Base-by-base conservation (phyloP, 768 basidiomycete species). In the Goffeauzyma gilvescens region DNA sequence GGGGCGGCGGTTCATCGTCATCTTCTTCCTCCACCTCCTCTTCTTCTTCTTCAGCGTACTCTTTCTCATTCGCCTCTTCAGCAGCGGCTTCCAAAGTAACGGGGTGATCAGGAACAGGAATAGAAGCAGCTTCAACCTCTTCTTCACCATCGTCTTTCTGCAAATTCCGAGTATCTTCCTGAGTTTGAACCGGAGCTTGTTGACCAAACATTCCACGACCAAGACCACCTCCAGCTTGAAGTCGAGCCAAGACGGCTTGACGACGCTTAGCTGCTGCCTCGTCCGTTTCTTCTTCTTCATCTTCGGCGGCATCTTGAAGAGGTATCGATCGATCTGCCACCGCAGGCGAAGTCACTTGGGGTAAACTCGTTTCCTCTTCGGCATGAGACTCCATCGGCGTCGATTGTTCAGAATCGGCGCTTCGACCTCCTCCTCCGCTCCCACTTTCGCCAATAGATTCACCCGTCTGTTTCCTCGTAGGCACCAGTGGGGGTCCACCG, bases 1-100 rank as follows among this genome's bases (percentile, higher is more conserved):
- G 72, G 18, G 76, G 75, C 0, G 74, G 70, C 3, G 63, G n/a
- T n/a, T n/a, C n/a, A n/a, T n/a, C 63, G 38, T 49, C 45, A 27
- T 52, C 55, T 36, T 46, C 41, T 32, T 52, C 44, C 25, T 70
- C 69, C 42, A 71, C 72, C 39, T 66, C 70, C 48, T 78, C 75
- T 26, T 75, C 68, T 45, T 75, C 68, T 7, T 62, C 66, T 7
- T 77, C 72, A 50, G 80, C 78, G 50, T 81, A 79, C 12, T 74
- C 65, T 55, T 80, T n/a, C 17, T 34, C 13, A 23, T 36, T 8
- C 18, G 17, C 32, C 1, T 23, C 38, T 22, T 68, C 48, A 58
- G 4, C 52, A 55, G 36, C 67, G 70, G 8, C 38, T 5, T 3
- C 46, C 42, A 6, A 28, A 24, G 17, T 41, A 40, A 46, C 37